phyloP scores from a whole-genome alignment of 805 yeast species.

The Isabelozyma pseudorhagii region DNA sequence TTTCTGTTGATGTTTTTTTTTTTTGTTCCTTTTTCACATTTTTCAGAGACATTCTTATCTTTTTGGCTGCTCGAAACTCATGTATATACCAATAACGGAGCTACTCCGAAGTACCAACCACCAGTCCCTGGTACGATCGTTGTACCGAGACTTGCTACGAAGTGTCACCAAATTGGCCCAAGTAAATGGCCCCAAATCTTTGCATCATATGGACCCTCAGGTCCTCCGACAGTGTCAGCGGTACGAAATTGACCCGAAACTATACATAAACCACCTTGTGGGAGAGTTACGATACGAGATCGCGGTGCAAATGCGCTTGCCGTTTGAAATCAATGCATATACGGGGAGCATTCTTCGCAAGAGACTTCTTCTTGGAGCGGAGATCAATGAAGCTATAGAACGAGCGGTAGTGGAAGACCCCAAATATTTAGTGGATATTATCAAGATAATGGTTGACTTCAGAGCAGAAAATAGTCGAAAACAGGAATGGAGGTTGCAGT shows the following conservation, averaged over 20 bases:
- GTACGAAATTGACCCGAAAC: conserved; percentile 6
- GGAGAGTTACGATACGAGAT: conserved; percentile 14
- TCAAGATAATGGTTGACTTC: conserved; percentile 10
- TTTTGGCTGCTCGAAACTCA: not conserved
- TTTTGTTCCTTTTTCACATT: not conserved
- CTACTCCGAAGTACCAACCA: not conserved
- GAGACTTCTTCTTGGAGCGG: conserved; percentile 8
- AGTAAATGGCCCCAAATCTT: not conserved
- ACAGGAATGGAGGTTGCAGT: conserved; percentile 17
- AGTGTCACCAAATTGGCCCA: not conserved
- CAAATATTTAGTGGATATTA: conserved; percentile 4
- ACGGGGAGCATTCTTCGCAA: conserved; percentile 3
- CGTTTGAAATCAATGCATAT: not conserved
- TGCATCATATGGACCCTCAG: not conserved
- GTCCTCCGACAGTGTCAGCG: not conserved
- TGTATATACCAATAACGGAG: not conserved
- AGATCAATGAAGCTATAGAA: conserved; percentile 7
- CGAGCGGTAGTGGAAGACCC: not conserved
- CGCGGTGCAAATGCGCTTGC: conserved; percentile 11
- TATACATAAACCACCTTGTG: conserved; percentile 11
- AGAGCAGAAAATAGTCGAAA: conserved; percentile 7
- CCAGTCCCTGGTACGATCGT: not conserved
- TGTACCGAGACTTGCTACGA: conserved; percentile 1
- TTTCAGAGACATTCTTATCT: too few species aligned
- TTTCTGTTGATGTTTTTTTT: not conserved